Base-by-base conservation (phyloP, 257 asterid species). In the Anisodus tanguticus region DNA sequence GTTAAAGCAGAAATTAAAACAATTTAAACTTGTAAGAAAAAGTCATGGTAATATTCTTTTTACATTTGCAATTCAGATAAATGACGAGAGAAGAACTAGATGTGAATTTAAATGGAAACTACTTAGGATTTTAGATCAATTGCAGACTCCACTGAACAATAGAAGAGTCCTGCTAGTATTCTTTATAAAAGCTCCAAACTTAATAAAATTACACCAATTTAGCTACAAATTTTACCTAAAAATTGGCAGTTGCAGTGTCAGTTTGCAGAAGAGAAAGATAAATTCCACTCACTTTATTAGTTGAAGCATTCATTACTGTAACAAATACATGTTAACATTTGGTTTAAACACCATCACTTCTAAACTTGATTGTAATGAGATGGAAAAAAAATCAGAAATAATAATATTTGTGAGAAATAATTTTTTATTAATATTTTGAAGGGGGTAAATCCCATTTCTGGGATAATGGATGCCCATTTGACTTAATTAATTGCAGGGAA, bases 201-300 rank as follows among this genome's bases (percentile, higher is more conserved):
- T 84, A 83, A 84, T 88, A 82, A 58, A 76, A 87, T 81, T 85
- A 85, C 81, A 83, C 86, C 59, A 51, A 72, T 54, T 83, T 58
- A 43, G 53, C 81, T 35, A 49, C 57, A 59, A 59, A 7, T 54
- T 83, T 83, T 19, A 45, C 57, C 59, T 22, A 62, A 81, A 81
- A 45, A 11, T 81, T 59, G 72, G 22, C 64, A 53, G 63, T 35
- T 13, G 49, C 63, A 58, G 71, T 81, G 76, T 62, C 84, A 79
- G 55, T 16, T 81, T 41, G 47, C 76, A 62, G 31, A 19, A 26
- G 76, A 81, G 77, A 43, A 41, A 43, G 58, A 45, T 45, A 81
- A 81, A 62, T 81, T 81, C 84, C 49, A 62, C 41, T 63, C 57
- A 8, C 77, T 81, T 62, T 81, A 43, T 22, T 62, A 16, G 77